A percentile compares a stretch with the other conserved stretches of the same genome.
phyloP scores from a whole-genome alignment of 2,329 filamentous ascomycete species.

The Biscogniauxia marginata region DNA sequence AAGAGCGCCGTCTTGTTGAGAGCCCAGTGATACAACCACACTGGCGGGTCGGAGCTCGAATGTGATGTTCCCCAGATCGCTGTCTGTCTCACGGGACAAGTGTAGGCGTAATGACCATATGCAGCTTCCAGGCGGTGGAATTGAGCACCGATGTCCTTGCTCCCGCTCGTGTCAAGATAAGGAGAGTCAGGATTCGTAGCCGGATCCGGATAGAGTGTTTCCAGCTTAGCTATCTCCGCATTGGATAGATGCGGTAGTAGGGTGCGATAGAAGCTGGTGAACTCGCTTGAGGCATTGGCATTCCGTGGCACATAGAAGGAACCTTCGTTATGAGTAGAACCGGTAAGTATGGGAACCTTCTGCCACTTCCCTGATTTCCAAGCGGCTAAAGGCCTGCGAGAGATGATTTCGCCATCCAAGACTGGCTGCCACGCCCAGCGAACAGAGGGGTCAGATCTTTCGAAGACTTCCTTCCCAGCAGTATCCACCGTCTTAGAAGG shows the following conservation, averaged over 20 bases:
- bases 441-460: slow-evolving; percentile 27
- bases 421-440: slow-evolving; percentile 36
- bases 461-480: slow-evolving; percentile 30
- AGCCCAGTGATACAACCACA: slow-evolving; percentile 32
- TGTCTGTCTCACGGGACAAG: slow-evolving; percentile 4
- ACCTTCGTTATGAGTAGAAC: slow-evolving; percentile 31
- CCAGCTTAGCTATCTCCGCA: slow-evolving; percentile 1
- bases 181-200: background rate
- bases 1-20: slow-evolving; percentile 25
- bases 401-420: slow-evolving; percentile 30
- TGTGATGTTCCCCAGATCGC: slow-evolving; percentile 12
- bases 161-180: slow-evolving; percentile 2
- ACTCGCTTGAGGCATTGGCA: slow-evolving; percentile 16
- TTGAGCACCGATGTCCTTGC: background rate
- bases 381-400: slow-evolving; percentile 29
- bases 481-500: slow-evolving; percentile 25
- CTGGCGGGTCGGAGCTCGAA: slow-evolving; percentile 17
- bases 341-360: slow-evolving; percentile 32
- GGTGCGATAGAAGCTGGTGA: slow-evolving; percentile 27
- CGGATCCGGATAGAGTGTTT: slow-evolving; percentile 7
- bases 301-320: slow-evolving; percentile 27
- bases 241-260: slow-evolving; percentile 22
- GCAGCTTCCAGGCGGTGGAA: slow-evolving; percentile 1
- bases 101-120: slow-evolving; percentile 7
- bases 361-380: slow-evolving; percentile 35